Conservation (phyloP, 2,329 filamentous ascomycete genomes). For the Fusarium annulatum region DNA sequence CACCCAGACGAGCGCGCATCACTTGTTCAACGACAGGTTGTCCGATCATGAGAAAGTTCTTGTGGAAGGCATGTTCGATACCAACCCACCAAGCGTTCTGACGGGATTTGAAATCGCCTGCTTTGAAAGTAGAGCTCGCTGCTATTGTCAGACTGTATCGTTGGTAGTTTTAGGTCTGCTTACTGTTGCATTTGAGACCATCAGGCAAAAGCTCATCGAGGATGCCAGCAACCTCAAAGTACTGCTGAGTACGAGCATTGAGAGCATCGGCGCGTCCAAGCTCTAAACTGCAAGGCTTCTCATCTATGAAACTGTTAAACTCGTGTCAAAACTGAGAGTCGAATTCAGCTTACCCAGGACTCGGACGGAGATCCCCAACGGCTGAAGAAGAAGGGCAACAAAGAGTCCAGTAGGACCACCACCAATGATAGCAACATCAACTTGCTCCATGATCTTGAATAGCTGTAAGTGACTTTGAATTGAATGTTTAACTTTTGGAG, state of each 20-base stretch:
- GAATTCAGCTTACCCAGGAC: slow-evolving; percentile 48
- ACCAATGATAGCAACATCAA: slow-evolving; percentile 22
- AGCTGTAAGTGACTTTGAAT: accelerated
- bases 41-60: slow-evolving; percentile 63
- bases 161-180: neutral
- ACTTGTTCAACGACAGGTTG: slow-evolving; percentile 58
- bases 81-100: slow-evolving; percentile 61
- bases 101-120: slow-evolving; percentile 59
- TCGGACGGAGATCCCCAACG: slow-evolving; percentile 54
- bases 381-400: slow-evolving; percentile 56
- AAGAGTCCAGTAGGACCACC: slow-evolving; percentile 60
- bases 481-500: neutral
- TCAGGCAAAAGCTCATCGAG: slow-evolving; percentile 54
- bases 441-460: slow-evolving; percentile 6
- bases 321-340: no score
- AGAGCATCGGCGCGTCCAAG: slow-evolving; percentile 60
- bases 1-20: slow-evolving; percentile 50
- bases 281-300: slow-evolving; percentile 52
- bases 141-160: accelerated
- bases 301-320: slow-evolving; percentile 44
- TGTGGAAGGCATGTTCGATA: slow-evolving; percentile 57
- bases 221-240: slow-evolving; percentile 57
- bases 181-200: slow-evolving; percentile 63
- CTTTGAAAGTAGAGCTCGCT: slow-evolving; percentile 61
- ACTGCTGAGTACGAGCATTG: slow-evolving; percentile 61